phyloP scores from a whole-genome alignment of 768 basidiomycete genomes.

The Cystoderma amianthinum region DNA sequence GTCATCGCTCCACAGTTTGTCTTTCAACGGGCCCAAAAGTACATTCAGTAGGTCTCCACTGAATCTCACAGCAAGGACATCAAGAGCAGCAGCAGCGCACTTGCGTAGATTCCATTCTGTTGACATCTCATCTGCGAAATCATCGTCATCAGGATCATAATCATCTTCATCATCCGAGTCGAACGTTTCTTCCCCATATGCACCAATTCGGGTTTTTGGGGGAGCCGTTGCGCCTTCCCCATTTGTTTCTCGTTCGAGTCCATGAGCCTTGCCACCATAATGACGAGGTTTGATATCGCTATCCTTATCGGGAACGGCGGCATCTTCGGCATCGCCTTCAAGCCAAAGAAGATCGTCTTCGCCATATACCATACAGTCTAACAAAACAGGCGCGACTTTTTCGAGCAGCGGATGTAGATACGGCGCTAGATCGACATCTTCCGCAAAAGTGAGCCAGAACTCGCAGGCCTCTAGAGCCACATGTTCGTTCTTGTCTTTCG shows the following conservation, averaged over 20 bases:
- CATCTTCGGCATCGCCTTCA: constrained; percentile 87
- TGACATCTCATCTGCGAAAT: constrained; percentile 93
- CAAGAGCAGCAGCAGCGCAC: constrained; percentile 95
- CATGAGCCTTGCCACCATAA: constrained; percentile 82
- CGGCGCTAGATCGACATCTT: constrained; percentile 81
- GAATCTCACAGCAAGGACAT: constrained; percentile 93
- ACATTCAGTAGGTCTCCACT: constrained; percentile 85
- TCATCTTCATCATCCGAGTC: constrained; percentile 89
- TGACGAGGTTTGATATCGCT: constrained; percentile 95
- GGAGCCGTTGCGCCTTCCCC: constrained; percentile 27
- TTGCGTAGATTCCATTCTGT: constrained; percentile 99
- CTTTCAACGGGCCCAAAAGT: constrained; percentile 83
- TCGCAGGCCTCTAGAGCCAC: constrained; percentile 98
- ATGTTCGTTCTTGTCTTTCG: constrained; percentile 94
- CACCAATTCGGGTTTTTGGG: constrained; percentile 42
- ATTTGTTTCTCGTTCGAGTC: constrained; percentile 65
- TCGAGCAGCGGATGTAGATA: constrained; percentile 81
- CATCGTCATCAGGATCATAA: constrained; percentile 80
- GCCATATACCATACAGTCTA: constrained; percentile 96
- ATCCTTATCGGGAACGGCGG: constrained; percentile 87
- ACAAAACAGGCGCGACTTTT: constrained; percentile 91
- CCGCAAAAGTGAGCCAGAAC: constrained; percentile 99
- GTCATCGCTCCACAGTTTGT: constrained; percentile 86
- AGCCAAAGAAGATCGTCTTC: constrained; percentile 95
- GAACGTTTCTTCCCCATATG: constrained; percentile 75